Percentiles rank a stretch among this genome's conserved stretches.
phyloP scores from a whole-genome alignment of 2,329 filamentous ascomycete species.

The Fusarium sororula region DNA sequence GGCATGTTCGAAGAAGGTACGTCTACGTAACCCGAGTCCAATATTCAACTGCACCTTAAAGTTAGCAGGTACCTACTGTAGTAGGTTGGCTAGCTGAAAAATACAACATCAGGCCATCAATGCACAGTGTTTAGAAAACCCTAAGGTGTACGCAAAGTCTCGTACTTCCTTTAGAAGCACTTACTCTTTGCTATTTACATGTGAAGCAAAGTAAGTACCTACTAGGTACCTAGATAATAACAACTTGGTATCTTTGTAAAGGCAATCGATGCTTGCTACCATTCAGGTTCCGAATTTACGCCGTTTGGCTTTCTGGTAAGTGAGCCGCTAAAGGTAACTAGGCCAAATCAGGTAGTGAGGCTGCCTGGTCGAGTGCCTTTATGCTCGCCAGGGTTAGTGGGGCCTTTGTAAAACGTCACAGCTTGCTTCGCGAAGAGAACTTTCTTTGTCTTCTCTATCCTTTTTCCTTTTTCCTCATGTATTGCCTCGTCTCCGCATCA shows the following conservation, averaged over 20 bases:
- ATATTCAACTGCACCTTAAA: too few species aligned
- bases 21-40: neutral
- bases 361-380: constrained; percentile 29
- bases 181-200: neutral
- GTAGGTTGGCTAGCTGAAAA: neutral
- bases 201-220: neutral
- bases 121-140: neutral
- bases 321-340: constrained; percentile 13
- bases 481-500: constrained; percentile 2
- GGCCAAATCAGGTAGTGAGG: constrained; percentile 14
- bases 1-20: neutral
- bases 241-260: neutral
- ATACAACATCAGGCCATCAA: neutral
- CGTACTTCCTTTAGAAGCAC: neutral
- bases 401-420: constrained; percentile 41
- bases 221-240: neutral
- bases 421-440: constrained; percentile 20
- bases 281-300: constrained; percentile 1
- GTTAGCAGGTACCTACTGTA: too few species aligned
- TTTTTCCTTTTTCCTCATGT: neutral
- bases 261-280: neutral
- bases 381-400: constrained; percentile 31
- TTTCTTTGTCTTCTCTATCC: constrained; percentile 26
- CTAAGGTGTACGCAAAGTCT: neutral
- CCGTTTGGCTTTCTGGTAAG: neutral